Evolutionary conservation across 2,329 filamentous ascomycete species (phyloP).

Genomic region (Epichloe baconii): DNA sequence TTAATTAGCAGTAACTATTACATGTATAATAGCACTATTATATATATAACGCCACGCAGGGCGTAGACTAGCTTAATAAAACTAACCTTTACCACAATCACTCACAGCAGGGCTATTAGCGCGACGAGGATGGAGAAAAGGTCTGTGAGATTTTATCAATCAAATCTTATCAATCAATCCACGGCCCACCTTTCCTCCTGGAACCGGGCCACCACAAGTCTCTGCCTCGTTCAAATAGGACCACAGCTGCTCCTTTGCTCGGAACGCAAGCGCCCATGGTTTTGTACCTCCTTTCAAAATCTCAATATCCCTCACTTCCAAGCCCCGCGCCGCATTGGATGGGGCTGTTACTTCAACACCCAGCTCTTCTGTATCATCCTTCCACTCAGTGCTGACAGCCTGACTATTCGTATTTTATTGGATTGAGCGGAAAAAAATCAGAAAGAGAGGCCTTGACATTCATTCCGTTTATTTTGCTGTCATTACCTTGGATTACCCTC

Average conservation of each 20-base stretch:
- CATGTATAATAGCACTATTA: too few relatives aligned
- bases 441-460: neutral
- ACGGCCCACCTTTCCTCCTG: constrained; percentile 19
- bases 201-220: constrained; percentile 17
- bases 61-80: too few relatives aligned
- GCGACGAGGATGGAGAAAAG: neutral
- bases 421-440: neutral
- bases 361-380: neutral
- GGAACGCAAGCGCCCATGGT: neutral
- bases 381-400: neutral
- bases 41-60: too few relatives aligned
- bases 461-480: neutral
- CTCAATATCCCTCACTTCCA: neutral
- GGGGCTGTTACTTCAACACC: neutral
- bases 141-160: constrained; percentile 25
- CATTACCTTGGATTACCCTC: neutral
- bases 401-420: neutral
- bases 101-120: neutral
- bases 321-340: neutral
- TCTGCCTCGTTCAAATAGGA: constrained; percentile 5
- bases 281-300: neutral
- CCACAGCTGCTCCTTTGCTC: constrained; percentile 4
- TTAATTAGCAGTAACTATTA: too few relatives aligned
- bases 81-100: too few relatives aligned
- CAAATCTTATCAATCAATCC: constrained; percentile 37